Evolutionary conservation across 257 asterid species (phyloP), one percentile per base, ranked within the genome.

Genomic region (Mitragyna speciosa): DNA sequence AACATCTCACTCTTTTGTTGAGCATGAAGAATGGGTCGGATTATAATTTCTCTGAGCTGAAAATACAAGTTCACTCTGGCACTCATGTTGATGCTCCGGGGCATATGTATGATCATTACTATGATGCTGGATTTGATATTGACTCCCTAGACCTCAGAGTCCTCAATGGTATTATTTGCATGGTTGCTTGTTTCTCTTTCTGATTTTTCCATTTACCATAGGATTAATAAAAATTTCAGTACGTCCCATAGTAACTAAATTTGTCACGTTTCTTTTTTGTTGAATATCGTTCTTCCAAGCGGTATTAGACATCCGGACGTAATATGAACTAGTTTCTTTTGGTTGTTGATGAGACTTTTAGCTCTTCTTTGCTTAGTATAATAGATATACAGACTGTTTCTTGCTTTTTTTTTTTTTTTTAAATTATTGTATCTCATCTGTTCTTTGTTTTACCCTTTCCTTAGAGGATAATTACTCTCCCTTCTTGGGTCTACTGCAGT

Each of bases 61-160:
- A 81, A 83, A 7, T 94, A 20, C 85, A 87, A 30, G 89, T 80
- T 76, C 98, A 94, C 83, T 70, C 97, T 73, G 97, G 97, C 39
- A 93, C 97, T 26, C 97, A 94, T 76, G 98, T 94, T 19, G 97
- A 94, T 85, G 97, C 97, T 6, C 97, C 98, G 5, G 97, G 98
- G 0, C 97, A 94, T 84, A 64, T 89, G 86, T 88, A 76, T 82
- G 95, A 89, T 15, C 72, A 83, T 15, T 92, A 90, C 83, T 92
- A 51, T 77, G 97, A 90, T 76, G 89, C 84, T 72, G 97, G 97
- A 66, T 91, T 76, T 79, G 97, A 93, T 85, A 95, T 94, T 74
- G 97, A 94, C 75, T 80, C 85, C 73, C 94, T 94, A 81, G 95
- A 94, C 79, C 93, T 94, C 70, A 85, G 88, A 83, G 90, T 93